phyloP scores from a whole-genome alignment of 331 rosid genomes.

The Cucumis variabilis region DNA sequence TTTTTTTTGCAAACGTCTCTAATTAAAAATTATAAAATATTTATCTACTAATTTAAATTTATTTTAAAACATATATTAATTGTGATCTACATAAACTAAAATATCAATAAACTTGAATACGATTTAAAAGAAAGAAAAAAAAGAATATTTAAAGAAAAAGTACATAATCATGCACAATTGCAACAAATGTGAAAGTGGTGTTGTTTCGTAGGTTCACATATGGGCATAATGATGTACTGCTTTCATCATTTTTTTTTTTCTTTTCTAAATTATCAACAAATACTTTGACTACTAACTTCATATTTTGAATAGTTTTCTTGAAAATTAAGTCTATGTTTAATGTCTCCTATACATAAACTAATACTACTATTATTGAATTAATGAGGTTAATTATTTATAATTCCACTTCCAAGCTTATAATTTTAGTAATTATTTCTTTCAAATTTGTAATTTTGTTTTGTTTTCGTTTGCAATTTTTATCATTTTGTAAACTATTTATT shows the following conservation, averaged over 20 bases:
- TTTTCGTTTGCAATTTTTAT: too few species aligned
- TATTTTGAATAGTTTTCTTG: not conserved
- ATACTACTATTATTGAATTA: not conserved
- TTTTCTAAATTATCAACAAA: not conserved
- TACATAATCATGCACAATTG: not conserved
- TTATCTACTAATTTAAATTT: too few species aligned
- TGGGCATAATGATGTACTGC: not conserved
- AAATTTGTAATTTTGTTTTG: not conserved
- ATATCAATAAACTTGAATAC: too few species aligned
- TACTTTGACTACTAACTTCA: not conserved
- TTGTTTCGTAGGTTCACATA: not conserved
- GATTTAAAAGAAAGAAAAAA: too few species aligned
- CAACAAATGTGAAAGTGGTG: not conserved
- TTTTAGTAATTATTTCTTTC: not conserved
- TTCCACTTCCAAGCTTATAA: not conserved
- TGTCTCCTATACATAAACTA: not conserved
- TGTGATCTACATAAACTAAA: too few species aligned
- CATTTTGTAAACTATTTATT: too few species aligned
- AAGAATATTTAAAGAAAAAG: not conserved
- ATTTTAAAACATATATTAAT: too few species aligned
- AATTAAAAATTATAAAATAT: too few species aligned
- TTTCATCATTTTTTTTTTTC: not conserved
- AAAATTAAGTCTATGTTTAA: not conserved
- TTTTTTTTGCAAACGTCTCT: too few species aligned
- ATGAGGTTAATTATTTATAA: not conserved